A percentile compares a stretch with the other conserved stretches of the same genome.
These are phyloP conservation scores for Fusarium sororula DNA, from an alignment of 2,329 filamentous ascomycete genomes.

Conservation along the genomic window DNA sequence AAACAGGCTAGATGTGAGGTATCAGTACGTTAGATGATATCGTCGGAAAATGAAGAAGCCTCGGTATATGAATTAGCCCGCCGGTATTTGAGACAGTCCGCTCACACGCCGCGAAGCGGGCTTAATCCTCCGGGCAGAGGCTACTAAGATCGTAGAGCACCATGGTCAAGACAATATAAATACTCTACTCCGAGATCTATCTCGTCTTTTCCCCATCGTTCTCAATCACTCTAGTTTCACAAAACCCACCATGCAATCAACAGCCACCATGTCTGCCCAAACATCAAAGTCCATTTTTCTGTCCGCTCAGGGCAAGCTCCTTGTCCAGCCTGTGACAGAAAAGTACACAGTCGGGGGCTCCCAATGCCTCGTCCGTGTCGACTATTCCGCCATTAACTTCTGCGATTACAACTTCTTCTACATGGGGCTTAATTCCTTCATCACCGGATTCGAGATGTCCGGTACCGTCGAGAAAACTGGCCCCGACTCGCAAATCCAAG, in stretches of 20 bases:
- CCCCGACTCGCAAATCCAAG: background rate
- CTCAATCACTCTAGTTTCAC: background rate
- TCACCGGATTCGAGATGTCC: background rate
- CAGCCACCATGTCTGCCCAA: background rate
- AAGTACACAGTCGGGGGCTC: background rate
- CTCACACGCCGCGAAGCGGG: fast-evolving
- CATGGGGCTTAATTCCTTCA: background rate
- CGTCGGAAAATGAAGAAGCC: background rate
- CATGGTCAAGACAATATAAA: background rate
- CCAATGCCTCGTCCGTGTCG: background rate
- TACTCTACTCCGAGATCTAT: background rate
- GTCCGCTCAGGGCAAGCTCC: background rate
- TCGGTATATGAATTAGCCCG: background rate
- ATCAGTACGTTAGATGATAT: too few relatives aligned
- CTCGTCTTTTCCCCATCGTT: background rate
- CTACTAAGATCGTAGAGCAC: background rate
- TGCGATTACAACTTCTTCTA: background rate
- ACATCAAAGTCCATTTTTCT: background rate
- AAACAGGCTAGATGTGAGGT: too few relatives aligned
- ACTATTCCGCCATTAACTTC: background rate
- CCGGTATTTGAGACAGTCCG: background rate
- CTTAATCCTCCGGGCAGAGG: fast-evolving
- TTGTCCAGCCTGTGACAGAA: background rate
- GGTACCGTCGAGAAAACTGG: background rate
- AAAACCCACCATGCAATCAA: background rate